Conservation (phyloP, 2,329 filamentous ascomycete species). For the Monilinia fructigena region DNA sequence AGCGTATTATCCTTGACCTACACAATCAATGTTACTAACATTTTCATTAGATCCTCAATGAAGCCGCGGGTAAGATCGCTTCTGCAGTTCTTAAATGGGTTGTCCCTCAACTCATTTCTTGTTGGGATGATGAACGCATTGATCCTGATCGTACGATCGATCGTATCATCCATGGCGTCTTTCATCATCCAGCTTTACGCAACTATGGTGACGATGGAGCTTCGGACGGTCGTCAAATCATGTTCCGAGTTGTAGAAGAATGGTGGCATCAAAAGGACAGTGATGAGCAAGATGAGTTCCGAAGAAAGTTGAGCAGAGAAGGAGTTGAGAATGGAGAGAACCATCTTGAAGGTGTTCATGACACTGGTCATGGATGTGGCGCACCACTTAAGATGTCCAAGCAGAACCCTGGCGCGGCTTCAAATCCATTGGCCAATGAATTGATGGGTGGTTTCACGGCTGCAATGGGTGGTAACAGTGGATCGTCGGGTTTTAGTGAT, state of each 20-base stretch:
- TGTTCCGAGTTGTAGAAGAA: conserved; percentile 76
- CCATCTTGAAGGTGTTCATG: conserved; percentile 80
- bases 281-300: conserved; percentile 63
- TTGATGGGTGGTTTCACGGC: conserved; percentile 59
- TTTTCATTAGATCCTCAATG: conserved; percentile 63
- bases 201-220: conserved; percentile 68
- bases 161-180: conserved; percentile 76
- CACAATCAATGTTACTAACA: neutral
- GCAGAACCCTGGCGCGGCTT: conserved; percentile 50
- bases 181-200: conserved; percentile 84
- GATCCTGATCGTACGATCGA: conserved; percentile 70
- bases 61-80: conserved; percentile 80
- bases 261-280: conserved; percentile 77
- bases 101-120: conserved; percentile 83
- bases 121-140: conserved; percentile 74
- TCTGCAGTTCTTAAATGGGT: conserved; percentile 78
- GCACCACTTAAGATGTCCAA: conserved; percentile 77
- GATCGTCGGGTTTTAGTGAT: conserved; percentile 24
- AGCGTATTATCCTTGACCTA: too few relatives aligned
- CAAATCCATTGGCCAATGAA: conserved; percentile 46
- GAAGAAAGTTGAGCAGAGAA: conserved; percentile 71
- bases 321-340: conserved; percentile 78
- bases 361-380: conserved; percentile 77
- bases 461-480: conserved; percentile 41
- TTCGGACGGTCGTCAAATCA: conserved; percentile 67